phyloP scores from a whole-genome alignment of 108 stramenopile species.

The Cyclotella kingstonii region DNA sequence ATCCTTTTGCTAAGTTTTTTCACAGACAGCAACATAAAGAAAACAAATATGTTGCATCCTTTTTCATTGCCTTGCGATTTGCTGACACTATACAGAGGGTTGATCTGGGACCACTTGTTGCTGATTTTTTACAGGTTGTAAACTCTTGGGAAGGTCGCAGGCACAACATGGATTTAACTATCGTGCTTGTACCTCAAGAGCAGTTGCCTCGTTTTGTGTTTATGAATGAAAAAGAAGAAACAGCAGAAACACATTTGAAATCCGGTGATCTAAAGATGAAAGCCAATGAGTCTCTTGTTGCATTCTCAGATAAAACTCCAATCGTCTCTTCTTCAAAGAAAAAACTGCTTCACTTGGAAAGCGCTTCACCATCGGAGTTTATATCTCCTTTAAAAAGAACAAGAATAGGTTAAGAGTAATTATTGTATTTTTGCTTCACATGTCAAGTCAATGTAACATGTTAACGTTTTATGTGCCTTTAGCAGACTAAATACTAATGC shows the following conservation, averaged over 20 bases:
- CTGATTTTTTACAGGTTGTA: constrained; percentile 65
- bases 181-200: constrained; percentile 44
- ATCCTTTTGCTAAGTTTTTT: constrained; percentile 69
- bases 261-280: neutral
- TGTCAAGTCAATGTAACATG: no score
- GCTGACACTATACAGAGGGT: constrained; percentile 45
- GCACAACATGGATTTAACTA: constrained; percentile 69
- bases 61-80: constrained; percentile 74
- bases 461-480: no score
- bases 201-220: constrained; percentile 59
- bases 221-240: neutral
- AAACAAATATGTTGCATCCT: constrained; percentile 39
- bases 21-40: constrained; percentile 30
- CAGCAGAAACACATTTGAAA: neutral
- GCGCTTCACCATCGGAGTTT: constrained; percentile 11
- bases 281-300: neutral
- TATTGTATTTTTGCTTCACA: no score
- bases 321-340: constrained; percentile 5
- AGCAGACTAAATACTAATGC: no score
- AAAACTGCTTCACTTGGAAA: neutral
- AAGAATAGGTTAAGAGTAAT: constrained; percentile 4
- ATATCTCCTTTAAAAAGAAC: constrained; percentile 20
- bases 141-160: constrained; percentile 63
- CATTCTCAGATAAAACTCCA: neutral
- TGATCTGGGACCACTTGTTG: constrained; percentile 47